These are phyloP conservation scores for Nasturtium officinale DNA, from an alignment of 345 rosid species.

Conservation along the genomic window DNA sequence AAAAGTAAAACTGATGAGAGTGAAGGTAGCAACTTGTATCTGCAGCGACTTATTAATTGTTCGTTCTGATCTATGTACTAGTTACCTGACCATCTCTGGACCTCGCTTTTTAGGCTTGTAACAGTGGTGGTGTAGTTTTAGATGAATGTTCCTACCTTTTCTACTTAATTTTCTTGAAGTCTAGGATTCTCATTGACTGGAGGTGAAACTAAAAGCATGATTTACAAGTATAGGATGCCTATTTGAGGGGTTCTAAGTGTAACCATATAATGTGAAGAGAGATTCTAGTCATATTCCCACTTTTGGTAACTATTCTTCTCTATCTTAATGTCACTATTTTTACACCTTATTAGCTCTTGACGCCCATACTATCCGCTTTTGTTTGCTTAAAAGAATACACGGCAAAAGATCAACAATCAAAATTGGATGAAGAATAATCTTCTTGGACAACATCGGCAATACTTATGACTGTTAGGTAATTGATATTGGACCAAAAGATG, in stretches of 20 bases:
- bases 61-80: constrained; percentile 2
- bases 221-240: constrained; percentile 34
- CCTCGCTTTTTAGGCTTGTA: constrained; percentile 1
- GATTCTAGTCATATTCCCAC: constrained; percentile 31
- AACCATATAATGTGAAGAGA: constrained; percentile 23
- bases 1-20: neutral
- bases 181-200: constrained; percentile 39
- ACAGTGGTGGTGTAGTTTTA: constrained; percentile 14
- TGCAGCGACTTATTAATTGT: constrained; percentile 1
- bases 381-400: constrained; percentile 30
- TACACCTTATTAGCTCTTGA: constrained; percentile 27
- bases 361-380: constrained; percentile 20
- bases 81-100: neutral
- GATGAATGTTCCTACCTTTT: constrained; percentile 22
- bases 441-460: constrained; percentile 5
- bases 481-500: constrained; percentile 15
- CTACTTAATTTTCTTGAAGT: constrained; percentile 6
- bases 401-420: constrained; percentile 17
- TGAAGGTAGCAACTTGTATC: constrained; percentile 23
- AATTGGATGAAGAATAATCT: constrained; percentile 28
- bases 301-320: constrained; percentile 37
- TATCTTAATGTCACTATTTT: constrained; percentile 27
- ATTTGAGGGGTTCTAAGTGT: constrained; percentile 35
- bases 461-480: constrained; percentile 27
- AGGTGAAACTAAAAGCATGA: constrained; percentile 20